phyloP scores from a whole-genome alignment of 257 asterid species.

The Eustoma russellianum region DNA sequence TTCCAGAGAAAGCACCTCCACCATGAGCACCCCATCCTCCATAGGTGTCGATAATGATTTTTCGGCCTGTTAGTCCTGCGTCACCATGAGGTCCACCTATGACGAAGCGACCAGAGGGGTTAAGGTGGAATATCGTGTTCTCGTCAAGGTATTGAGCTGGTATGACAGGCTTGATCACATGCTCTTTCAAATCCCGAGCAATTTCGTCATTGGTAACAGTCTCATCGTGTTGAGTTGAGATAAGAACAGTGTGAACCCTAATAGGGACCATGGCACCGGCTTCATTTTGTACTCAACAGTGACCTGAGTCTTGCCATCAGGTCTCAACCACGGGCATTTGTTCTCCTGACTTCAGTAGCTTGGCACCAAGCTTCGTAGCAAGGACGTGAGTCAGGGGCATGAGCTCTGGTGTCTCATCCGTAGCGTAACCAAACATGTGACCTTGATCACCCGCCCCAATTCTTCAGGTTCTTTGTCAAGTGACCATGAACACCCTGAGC shows the following conservation, averaged over 20 bases:
- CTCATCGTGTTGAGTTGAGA: conserved; percentile 88
- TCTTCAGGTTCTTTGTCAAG: conserved; percentile 86
- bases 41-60: conserved; percentile 76
- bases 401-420: conserved; percentile 86
- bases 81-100: conserved; percentile 95
- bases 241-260: conserved; percentile 81
- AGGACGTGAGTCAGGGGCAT: conserved; percentile 93
- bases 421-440: conserved; percentile 90
- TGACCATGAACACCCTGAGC: conserved; percentile 96
- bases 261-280: conserved; percentile 81
- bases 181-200: conserved; percentile 65
- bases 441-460: conserved; percentile 97
- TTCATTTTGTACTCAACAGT: conserved; percentile 80
- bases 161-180: conserved; percentile 75
- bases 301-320: conserved; percentile 88
- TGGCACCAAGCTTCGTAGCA: conserved; percentile 89
- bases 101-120: conserved; percentile 84
- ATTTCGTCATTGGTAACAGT: conserved; percentile 75
- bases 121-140: conserved; percentile 77
- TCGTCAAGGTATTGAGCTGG: conserved; percentile 78
- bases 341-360: conserved; percentile 85
- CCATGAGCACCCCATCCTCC: conserved; percentile 98
- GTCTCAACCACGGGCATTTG: conserved; percentile 81
- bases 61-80: conserved; percentile 86
- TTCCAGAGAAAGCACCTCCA: conserved; percentile 90